Evolutionary conservation across 208 protist genomes (phyloP), one percentile per base, ranked within the genome.

Genomic region (Porcisia deanei): DNA sequence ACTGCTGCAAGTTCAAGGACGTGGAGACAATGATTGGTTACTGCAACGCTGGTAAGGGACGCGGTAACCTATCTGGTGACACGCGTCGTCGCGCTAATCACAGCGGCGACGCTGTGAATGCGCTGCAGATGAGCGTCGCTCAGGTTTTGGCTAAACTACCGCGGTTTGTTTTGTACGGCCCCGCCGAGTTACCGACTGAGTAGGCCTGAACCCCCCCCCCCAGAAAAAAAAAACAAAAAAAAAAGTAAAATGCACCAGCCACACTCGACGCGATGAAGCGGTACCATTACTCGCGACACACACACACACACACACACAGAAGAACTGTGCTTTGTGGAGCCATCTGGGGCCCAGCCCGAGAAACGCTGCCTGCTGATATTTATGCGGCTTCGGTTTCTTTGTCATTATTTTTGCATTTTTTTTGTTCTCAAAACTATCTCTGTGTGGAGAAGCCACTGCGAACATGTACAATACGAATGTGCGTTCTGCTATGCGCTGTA

Each of bases 21-120:
- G 84, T 91, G n/a, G 86, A 89, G 73, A 86, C 85, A n/a, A 94
- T 97, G 91, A 94, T 96, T 74, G 80, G 86, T 22, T 96, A 96
- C 81, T 94, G 88, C 77, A 43, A 54, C 14, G 30, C 37, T 2
- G 2, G 41, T 14, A n/a, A 30, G 2, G 30, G 34, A 47, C 20
- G 10, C 63, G 63, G 41, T 20, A 30, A 0, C 22, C 39, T 52
- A 12, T 22, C 63, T 20, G 41, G 63, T 34, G 63, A 43, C 63
- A n/a, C 22, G 6, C 41, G 63, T 67, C 57, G 66, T 63, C 49
- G 45, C 4, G 18, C 9, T 34, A 39, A n/a, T 47, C 4, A 57
- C 55, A 47, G n/a, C 67, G 69, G 5, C 54, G 47, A 30, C 53
- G 63, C 72, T 1, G 54, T 8, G 18, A 65, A 57, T 22, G 34